phyloP scores from a whole-genome alignment of 1,284 basidiomycete genomes.

The Somion occarium region DNA sequence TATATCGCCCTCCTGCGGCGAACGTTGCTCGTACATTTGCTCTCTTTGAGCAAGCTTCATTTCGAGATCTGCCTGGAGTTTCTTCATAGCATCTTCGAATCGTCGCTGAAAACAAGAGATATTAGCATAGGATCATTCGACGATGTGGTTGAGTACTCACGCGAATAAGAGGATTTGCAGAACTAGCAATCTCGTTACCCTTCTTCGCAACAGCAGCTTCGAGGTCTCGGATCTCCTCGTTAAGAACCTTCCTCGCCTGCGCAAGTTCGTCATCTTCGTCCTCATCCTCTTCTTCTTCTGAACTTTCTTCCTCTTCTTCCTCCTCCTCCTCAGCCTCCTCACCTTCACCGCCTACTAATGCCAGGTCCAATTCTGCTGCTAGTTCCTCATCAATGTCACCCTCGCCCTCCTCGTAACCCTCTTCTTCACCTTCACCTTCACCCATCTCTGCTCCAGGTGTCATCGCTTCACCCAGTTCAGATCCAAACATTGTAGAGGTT shows the following conservation, averaged over 20 bases:
- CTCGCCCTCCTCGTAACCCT: conserved; percentile 58
- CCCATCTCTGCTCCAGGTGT: conserved; percentile 49
- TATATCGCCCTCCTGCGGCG: conserved; percentile 57
- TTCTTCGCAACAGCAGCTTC: conserved; percentile 88
- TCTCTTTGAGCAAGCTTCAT: conserved; percentile 81
- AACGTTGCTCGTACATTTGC: conserved; percentile 66
- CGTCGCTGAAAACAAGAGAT: conserved; percentile 58
- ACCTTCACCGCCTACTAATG: conserved; percentile 47
- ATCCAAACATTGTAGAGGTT: conserved; percentile 53
- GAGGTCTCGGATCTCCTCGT: conserved; percentile 86
- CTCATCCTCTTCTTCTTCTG: conserved; percentile 64
- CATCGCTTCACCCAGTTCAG: conserved; percentile 58
- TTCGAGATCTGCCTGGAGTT: conserved; percentile 81
- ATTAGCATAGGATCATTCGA: conserved; percentile 1
- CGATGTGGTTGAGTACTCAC: conserved; percentile 34
- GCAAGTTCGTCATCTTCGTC: conserved; percentile 58
- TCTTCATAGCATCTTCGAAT: conserved; percentile 89
- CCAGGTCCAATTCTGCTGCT: conserved; percentile 70
- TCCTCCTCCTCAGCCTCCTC: conserved; percentile 59
- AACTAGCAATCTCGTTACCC: conserved; percentile 79
- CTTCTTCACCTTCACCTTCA: conserved; percentile 58
- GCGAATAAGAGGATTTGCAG: conserved; percentile 85
- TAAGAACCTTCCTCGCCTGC: conserved; percentile 76
- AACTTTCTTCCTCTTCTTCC: conserved; percentile 65
- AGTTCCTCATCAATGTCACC: conserved; percentile 79